Conservation (phyloP, 2,329 filamentous ascomycete species). For the Scorias spongiosa region DNA sequence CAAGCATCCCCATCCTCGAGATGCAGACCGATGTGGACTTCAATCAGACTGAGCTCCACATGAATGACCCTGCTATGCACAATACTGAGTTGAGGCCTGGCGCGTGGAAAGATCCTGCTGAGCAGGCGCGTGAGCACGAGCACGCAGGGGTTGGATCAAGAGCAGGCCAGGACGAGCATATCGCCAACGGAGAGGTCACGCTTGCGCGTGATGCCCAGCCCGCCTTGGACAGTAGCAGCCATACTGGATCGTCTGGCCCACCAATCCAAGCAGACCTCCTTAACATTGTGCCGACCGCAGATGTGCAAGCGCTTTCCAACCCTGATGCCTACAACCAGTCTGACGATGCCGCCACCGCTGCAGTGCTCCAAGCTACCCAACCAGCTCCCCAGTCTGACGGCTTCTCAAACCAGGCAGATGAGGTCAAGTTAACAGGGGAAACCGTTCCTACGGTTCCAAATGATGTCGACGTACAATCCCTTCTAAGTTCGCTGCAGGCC, state of each 20-base stretch:
- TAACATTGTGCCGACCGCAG: neutral
- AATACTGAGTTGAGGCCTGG: conserved; percentile 19
- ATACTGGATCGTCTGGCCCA: neutral
- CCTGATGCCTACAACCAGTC: neutral
- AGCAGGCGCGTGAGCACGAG: conserved; percentile 3
- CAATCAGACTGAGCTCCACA: conserved; percentile 49
- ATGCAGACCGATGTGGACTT: conserved; percentile 59
- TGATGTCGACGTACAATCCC: neutral
- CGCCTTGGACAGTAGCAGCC: neutral
- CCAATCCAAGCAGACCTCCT: neutral
- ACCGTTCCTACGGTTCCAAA: neutral
- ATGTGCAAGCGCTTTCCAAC: neutral
- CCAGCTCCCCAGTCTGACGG: neutral
- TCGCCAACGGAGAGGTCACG: neutral
- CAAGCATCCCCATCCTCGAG: conserved; percentile 53
- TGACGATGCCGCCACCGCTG: neutral
- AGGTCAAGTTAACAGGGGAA: conserved; percentile 2
- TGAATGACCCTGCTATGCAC: conserved; percentile 23
- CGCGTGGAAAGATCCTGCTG: conserved; percentile 18
- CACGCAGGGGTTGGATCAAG: neutral
- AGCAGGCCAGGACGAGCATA: neutral
- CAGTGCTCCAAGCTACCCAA: neutral
- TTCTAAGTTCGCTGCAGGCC: conserved; percentile 1
- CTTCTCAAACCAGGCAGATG: conserved; percentile 10
- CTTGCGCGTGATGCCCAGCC: neutral